phyloP scores from a whole-genome alignment of 768 basidiomycete species.

The Russula dissimulans region DNA sequence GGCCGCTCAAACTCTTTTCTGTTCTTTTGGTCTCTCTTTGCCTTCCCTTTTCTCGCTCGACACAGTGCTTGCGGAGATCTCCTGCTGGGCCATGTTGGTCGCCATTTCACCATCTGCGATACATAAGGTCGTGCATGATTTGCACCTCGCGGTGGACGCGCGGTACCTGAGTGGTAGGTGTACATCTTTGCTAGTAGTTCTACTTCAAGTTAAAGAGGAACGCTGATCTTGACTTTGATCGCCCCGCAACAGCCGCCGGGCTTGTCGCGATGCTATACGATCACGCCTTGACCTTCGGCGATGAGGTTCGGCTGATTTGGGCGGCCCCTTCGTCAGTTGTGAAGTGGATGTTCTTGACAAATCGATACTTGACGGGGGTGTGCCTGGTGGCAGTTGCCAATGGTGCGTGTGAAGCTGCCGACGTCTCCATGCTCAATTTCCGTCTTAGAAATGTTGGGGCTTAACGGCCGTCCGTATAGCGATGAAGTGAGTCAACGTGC shows the following conservation, averaged over 20 bases:
- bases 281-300: slow-evolving; percentile 32
- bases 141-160: neutral
- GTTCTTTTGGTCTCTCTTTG: neutral
- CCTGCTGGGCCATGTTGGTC: neutral
- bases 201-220: neutral
- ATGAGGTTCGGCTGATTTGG: slow-evolving; percentile 37
- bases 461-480: slow-evolving; percentile 3
- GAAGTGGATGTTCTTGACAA: slow-evolving; percentile 33
- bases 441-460: slow-evolving; percentile 23
- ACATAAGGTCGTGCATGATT: neutral
- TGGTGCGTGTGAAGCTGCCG: slow-evolving; percentile 21
- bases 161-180: slow-evolving; percentile 3
- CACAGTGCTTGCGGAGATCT: neutral
- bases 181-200: neutral
- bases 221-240: neutral
- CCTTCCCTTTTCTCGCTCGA: neutral
- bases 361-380: slow-evolving; percentile 32
- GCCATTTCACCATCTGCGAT: neutral
- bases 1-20: neutral
- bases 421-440: neutral
- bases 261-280: slow-evolving; percentile 33
- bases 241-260: slow-evolving; percentile 23
- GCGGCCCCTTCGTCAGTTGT: slow-evolving; percentile 28
- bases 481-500: neutral
- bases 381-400: slow-evolving; percentile 22